Percentiles rank a stretch among this genome's conserved stretches.
Conservation (phyloP, 176 grass and related monocot species). For the Ensete ventricosum region DNA sequence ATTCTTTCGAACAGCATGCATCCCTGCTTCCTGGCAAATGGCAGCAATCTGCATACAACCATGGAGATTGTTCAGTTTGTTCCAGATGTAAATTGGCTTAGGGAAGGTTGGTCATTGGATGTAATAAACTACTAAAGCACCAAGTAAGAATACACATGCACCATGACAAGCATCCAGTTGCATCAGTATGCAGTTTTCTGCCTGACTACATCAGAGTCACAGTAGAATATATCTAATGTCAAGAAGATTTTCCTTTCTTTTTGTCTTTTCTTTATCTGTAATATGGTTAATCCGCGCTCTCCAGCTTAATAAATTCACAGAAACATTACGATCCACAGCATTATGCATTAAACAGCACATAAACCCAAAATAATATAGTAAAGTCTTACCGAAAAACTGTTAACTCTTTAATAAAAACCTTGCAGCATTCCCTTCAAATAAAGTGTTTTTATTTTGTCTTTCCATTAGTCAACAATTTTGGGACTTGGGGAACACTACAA, state of each 20-base stretch:
- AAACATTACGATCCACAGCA: no score
- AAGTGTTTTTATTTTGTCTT: no score
- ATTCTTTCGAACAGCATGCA: conserved; percentile 98
- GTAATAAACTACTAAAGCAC: neutral
- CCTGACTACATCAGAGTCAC: neutral
- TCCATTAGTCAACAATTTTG: no score
- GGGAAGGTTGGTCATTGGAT: neutral
- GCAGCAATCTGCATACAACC: conserved; percentile 49
- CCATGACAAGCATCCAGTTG: neutral
- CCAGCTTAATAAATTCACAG: no score
- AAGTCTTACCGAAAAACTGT: no score
- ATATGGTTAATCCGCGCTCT: no score
- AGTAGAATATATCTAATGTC: neutral
- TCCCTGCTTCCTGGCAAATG: conserved; percentile 94
- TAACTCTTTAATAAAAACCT: no score
- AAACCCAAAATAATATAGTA: no score
- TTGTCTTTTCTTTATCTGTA: neutral
- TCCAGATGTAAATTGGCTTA: neutral
- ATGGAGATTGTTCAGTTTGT: neutral
- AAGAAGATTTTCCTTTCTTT: neutral
- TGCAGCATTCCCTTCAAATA: no score
- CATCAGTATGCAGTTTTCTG: neutral
- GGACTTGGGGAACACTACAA: no score
- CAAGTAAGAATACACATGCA: neutral
- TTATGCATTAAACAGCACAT: no score